Percentiles rank a stretch among this genome's conserved stretches.
These are phyloP conservation scores for Neophaeococcomyces mojaviensis DNA, from an alignment of 2,329 filamentous ascomycete genomes.

Conservation along the genomic window DNA sequence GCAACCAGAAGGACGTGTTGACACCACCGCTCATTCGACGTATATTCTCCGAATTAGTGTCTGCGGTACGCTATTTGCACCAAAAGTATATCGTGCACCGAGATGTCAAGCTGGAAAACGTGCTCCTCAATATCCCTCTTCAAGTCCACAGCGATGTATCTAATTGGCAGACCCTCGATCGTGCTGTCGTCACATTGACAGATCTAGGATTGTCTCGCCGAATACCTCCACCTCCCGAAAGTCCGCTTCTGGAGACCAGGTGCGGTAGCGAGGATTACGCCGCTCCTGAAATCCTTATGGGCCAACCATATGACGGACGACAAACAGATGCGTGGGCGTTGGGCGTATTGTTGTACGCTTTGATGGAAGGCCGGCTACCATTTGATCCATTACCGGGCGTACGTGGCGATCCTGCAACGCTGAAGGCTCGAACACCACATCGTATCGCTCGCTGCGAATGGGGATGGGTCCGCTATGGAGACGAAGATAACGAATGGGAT, in stretches of 20 bases:
- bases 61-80: constrained; percentile 80
- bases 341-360: constrained; percentile 83
- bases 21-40: constrained; percentile 64
- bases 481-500: constrained; percentile 83
- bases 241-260: constrained; percentile 82
- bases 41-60: constrained; percentile 83
- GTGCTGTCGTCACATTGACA: constrained; percentile 79
- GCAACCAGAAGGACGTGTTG: constrained; percentile 60
- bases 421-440: constrained; percentile 77
- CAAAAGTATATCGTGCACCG: constrained; percentile 80
- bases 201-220: constrained; percentile 84
- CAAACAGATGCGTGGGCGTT: constrained; percentile 91
- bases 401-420: constrained; percentile 61
- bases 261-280: constrained; percentile 97
- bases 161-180: constrained; percentile 68
- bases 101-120: constrained; percentile 97
- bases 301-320: constrained; percentile 86
- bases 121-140: constrained; percentile 76
- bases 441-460: constrained; percentile 94
- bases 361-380: constrained; percentile 85
- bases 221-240: constrained; percentile 63
- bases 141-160: constrained; percentile 57
- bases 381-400: constrained; percentile 84
- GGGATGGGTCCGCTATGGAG: constrained; percentile 83
- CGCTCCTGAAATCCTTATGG: constrained; percentile 91